Percentiles rank a stretch among this genome's conserved stretches.
Evolutionary conservation across 768 basidiomycete species (phyloP).

Genomic region (Hemileccinum rubropunctum): DNA sequence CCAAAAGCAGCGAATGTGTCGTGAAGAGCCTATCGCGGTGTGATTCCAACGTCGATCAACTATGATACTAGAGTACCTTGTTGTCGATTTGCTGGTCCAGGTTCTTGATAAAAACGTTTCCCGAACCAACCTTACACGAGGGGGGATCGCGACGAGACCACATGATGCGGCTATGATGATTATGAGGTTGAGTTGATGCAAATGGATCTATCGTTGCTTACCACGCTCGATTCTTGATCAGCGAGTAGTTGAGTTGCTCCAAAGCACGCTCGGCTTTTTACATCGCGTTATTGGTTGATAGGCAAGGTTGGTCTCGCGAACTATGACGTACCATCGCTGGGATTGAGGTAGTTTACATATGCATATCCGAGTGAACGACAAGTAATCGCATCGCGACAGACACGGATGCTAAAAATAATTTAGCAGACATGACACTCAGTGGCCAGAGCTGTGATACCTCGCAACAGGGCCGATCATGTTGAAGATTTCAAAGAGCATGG

Average conservation of each 20-base stretch:
- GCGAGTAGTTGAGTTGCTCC: slow-evolving; percentile 98
- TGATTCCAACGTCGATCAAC: not conserved
- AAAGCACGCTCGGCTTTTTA: slow-evolving; percentile 89
- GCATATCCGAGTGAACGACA: slow-evolving; percentile 99
- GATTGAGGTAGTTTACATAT: slow-evolving; percentile 98
- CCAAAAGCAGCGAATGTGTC: slow-evolving; percentile 99
- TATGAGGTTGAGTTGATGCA: not conserved
- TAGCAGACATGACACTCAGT: not conserved
- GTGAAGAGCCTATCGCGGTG: slow-evolving; percentile 75
- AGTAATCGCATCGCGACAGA: slow-evolving; percentile 99
- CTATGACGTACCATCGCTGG: slow-evolving; percentile 72
- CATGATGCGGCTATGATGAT: slow-evolving; percentile 85
- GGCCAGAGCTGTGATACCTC: slow-evolving; percentile 61
- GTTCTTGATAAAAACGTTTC: slow-evolving; percentile 99
- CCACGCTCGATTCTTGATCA: slow-evolving; percentile 98
- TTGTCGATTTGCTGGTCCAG: slow-evolving; percentile 96
- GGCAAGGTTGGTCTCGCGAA: not conserved
- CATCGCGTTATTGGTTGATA: slow-evolving; percentile 1
- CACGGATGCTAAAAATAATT: slow-evolving; percentile 73
- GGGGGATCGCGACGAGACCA: slow-evolving; percentile 99
- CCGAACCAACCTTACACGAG: slow-evolving; percentile 97
- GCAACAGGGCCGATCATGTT: slow-evolving; percentile 99
- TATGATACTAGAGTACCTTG: slow-evolving; percentile 52
- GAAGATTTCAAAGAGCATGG: slow-evolving; percentile 99
- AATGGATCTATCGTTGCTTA: slow-evolving; percentile 33